Percentiles rank a stretch among this genome's conserved stretches.
Evolutionary conservation across 2,329 filamentous ascomycete species (phyloP).

Genomic region (Penicillium crustosum): DNA sequence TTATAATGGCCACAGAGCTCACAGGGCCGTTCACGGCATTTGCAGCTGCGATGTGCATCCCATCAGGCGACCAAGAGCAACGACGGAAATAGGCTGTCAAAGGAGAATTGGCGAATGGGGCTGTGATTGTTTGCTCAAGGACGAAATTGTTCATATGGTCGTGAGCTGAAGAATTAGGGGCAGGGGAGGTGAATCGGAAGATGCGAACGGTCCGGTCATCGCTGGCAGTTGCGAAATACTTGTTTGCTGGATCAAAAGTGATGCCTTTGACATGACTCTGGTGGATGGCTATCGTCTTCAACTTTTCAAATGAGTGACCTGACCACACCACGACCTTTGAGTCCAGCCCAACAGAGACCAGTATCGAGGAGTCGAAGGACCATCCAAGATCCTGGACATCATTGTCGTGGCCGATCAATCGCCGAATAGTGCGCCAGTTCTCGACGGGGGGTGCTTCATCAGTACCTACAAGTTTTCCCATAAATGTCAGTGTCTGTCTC

Average conservation of each 20-base stretch:
- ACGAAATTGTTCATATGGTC: slow-evolving; percentile 97
- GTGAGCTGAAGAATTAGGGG: slow-evolving; percentile 86
- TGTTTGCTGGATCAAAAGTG: slow-evolving; percentile 97
- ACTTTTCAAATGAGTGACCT: slow-evolving; percentile 94
- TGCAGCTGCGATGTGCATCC: slow-evolving; percentile 92
- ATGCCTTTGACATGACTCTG: slow-evolving; percentile 98
- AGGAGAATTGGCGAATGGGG: slow-evolving; percentile 86
- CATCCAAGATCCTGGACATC: slow-evolving; percentile 97
- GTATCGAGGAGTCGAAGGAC: slow-evolving; percentile 92
- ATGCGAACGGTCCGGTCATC: slow-evolving; percentile 97
- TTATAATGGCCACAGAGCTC: slow-evolving; percentile 93
- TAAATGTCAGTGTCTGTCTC: slow-evolving; percentile 2
- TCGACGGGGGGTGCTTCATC: slow-evolving; percentile 91
- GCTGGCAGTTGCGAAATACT: slow-evolving; percentile 97
- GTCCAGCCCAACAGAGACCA: slow-evolving; percentile 93
- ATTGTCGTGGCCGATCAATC: slow-evolving; percentile 94
- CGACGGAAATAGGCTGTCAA: slow-evolving; percentile 95
- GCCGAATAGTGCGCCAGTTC: slow-evolving; percentile 95
- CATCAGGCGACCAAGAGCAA: slow-evolving; percentile 97
- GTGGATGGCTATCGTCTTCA: slow-evolving; percentile 89
- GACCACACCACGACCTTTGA: slow-evolving; percentile 99
- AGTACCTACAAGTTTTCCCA: slow-evolving; percentile 54
- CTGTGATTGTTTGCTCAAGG: slow-evolving; percentile 84
- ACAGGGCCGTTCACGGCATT: slow-evolving; percentile 98
- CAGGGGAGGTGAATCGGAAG: slow-evolving; percentile 88